Evolutionary conservation across 768 basidiomycete species (phyloP), one percentile per base, ranked within the genome.

Genomic region (Amanita exitialis): DNA sequence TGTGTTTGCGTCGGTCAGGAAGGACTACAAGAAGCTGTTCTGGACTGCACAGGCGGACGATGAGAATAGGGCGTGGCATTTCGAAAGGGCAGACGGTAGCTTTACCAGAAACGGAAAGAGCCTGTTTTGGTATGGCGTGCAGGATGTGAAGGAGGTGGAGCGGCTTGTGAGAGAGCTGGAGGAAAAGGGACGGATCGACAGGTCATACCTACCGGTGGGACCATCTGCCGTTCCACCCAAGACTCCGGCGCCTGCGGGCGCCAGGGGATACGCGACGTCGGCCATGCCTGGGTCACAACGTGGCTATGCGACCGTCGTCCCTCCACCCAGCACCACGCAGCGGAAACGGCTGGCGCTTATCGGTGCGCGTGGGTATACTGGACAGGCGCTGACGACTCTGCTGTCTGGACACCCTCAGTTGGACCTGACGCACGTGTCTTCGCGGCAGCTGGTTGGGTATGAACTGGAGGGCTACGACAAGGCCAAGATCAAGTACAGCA

Each of bases 1-100:
- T 61, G 93, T 99, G 35, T 99, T 95, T 75, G 87, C 80, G 61
- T 82, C 91, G n/a, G 82, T 99, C 74, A 87, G 84, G 69, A 94
- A 92, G 72, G 92, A 98, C 64, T 87, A 97, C 68, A 80, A 83
- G 55, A 79, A 80, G 53, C 77, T 99, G 36, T 96, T 99, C 77
- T 98, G 96, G 96, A 97, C 94, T n/a, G 86, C 91, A 0, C 87
- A 86, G 58, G 84, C 84, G 3, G 93, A 97, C 57, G 95, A 98
- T 64, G 95, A 98, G 70, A 94, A 96, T 68, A 82, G 94, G 36
- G 79, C 86, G 3, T 99, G 96, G 96, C 95, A 99, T 70, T 99
- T 97, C 60, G 95, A 99, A 72, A 83, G 93, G 50, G 92, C 96
- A 0, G 94, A 98, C 58, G 96, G 96, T 0, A 91, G 89, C 67